Base-by-base conservation (phyloP, 1,284 basidiomycete species). In the Puccinia horiana region DNA sequence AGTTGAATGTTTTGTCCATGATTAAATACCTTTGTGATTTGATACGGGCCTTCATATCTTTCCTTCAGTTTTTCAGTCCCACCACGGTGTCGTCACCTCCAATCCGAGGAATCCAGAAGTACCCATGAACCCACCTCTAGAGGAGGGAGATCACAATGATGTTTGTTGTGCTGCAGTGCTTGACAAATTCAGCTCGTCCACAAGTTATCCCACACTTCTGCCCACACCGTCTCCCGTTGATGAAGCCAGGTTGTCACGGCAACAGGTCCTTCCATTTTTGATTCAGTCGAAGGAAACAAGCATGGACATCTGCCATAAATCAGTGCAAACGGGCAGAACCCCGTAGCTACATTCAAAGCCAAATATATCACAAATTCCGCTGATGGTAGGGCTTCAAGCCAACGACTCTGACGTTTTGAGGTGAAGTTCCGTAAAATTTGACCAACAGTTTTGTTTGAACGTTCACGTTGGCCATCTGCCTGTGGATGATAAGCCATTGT, bases 391-490 rank as follows among this genome's bases (percentile, higher is more conserved):
- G n/a, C 12, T 20, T 42, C 47, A 3, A 76, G 73, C 73, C 73
- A 76, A 2, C 35, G 49, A 1, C 73, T 37, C 37, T 76, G 73
- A 5, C 73, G n/a, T 12, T 54, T 54, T 16, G 35, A 5, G 18
- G 73, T 76, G 12, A 14, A 58, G 23, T 18, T 52, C 29, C 73
- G 1, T 8, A 54, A 11, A 9, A 76, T 58, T 20, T 76, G 73
- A 11, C 47, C 73, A 18, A 76, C 23, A 23, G 49, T 76, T 32
- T 76, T 76, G n/a, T 76, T 76, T 2, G 47, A 26, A 1, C 73
- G 29, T 61, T 52, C 74, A 61, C 52, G 3, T n/a, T 35, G 29
- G 14, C 47, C 73, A 58, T 76, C 73, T 1, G 26, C 54, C 37
- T 76, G 73, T 5, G 73, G 73, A 16, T 54, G 47, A 20, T 26